Percentiles rank a stretch among this genome's conserved stretches.
These are phyloP conservation scores for Pseudozyma flocculosa DNA, from an alignment of 1,284 basidiomycete genomes.

Conservation along the genomic window DNA sequence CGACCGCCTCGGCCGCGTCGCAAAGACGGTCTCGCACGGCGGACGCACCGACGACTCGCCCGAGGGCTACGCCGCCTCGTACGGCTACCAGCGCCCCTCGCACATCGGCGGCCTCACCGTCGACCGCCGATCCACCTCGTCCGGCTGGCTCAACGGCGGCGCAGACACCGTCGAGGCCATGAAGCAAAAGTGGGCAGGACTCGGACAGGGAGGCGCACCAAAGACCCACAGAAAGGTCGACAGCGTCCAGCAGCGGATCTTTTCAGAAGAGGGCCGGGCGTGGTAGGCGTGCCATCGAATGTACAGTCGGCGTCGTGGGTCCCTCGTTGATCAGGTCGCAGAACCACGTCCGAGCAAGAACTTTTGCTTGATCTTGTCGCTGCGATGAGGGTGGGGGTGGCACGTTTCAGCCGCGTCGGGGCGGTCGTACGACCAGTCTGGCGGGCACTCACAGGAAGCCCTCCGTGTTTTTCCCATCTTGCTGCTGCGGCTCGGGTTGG, in stretches of 20 bases:
- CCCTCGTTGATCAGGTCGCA: too few relatives aligned
- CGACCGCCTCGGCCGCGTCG: constrained; percentile 28
- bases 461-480: too few relatives aligned
- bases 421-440: too few relatives aligned
- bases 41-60: constrained; percentile 18
- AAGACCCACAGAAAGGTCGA: constrained; percentile 25
- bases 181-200: constrained; percentile 27
- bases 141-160: constrained; percentile 8
- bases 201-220: constrained; percentile 11
- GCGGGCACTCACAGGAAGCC: too few relatives aligned
- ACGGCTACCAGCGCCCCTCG: constrained; percentile 13
- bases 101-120: background rate
- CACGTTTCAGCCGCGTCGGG: too few relatives aligned
- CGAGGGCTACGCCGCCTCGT: constrained; percentile 23
- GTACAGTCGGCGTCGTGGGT: too few relatives aligned
- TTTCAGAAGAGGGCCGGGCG: constrained; percentile 38
- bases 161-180: constrained; percentile 19
- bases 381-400: too few relatives aligned
- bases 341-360: too few relatives aligned
- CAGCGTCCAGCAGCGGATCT: constrained; percentile 36
- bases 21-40: constrained; percentile 8
- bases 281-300: too few relatives aligned
- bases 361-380: too few relatives aligned
- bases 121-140: constrained; percentile 1
- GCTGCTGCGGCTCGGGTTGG: too few relatives aligned